Percentiles rank a stretch among this genome's conserved stretches.
Evolutionary conservation across 495 filamentous ascomycete genomes (phyloP).

Genomic region (Penicillium odoratum): DNA sequence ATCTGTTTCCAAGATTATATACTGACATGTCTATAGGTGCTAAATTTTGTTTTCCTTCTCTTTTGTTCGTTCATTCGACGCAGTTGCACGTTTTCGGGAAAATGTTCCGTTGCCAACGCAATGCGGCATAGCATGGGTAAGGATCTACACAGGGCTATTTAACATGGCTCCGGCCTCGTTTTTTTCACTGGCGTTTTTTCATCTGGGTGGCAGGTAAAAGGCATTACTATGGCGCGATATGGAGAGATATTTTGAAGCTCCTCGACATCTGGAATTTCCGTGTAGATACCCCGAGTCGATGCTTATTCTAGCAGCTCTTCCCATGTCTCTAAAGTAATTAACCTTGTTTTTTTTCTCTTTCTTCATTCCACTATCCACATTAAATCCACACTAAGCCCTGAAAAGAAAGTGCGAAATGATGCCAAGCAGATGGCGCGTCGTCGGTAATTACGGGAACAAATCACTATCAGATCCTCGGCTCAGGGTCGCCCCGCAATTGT

Average conservation of each 20-base stretch:
- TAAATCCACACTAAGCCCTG: neutral
- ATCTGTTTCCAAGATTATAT: neutral
- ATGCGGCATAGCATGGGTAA: conserved; percentile 38
- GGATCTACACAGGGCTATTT: conserved; percentile 25
- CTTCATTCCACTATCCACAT: neutral
- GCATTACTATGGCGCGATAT: conserved; percentile 50
- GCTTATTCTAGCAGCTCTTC: conserved; percentile 47
- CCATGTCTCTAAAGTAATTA: conserved; percentile 24
- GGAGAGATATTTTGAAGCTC: conserved; percentile 51
- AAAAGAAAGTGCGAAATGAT: conserved; percentile 3
- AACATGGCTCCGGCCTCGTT: conserved; percentile 28
- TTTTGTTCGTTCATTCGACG: conserved; percentile 23
- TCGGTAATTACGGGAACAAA: conserved; percentile 23
- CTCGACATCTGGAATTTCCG: conserved; percentile 42
- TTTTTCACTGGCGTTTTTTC: conserved; percentile 36
- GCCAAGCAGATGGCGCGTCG: conserved; percentile 15
- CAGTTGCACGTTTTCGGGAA: conserved; percentile 22
- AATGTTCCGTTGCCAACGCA: conserved; percentile 21
- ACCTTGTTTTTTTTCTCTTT: neutral
- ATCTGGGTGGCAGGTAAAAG: conserved; percentile 44
- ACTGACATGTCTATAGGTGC: conserved; percentile 46
- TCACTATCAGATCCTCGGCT: conserved; percentile 37
- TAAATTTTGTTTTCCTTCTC: conserved; percentile 32
- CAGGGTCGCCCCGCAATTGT: conserved; percentile 26
- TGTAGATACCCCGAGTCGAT: conserved; percentile 55